Conservation (phyloP, 2,329 filamentous ascomycete species). For the Lasiodiplodia hormozganensis region DNA sequence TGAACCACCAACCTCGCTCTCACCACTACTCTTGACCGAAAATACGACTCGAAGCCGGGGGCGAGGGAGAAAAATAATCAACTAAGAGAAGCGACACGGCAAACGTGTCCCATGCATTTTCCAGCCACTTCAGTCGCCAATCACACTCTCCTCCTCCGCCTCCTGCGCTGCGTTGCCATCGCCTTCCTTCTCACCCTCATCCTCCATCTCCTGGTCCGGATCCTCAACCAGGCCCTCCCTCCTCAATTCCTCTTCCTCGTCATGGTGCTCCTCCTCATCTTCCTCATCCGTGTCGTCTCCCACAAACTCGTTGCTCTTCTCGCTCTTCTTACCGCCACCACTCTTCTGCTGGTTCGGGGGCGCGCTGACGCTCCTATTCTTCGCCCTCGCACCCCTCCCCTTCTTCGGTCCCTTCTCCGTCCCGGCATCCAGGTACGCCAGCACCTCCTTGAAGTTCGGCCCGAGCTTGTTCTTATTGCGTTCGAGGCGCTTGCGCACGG, state of each 20-base stretch:
- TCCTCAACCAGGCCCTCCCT: slow-evolving; percentile 32
- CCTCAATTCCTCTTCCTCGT: slow-evolving; percentile 36
- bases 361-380: slow-evolving; percentile 38
- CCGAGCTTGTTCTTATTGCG: slow-evolving; percentile 84
- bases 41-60: not conserved
- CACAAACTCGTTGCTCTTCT: slow-evolving; percentile 43
- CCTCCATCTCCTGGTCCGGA: slow-evolving; percentile 37
- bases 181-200: slow-evolving; percentile 31
- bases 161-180: slow-evolving; percentile 46
- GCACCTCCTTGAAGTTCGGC: slow-evolving; percentile 82
- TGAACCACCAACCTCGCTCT: not conserved
- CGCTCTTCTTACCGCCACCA: slow-evolving; percentile 30
- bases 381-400: slow-evolving; percentile 50
- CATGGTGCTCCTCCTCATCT: slow-evolving; percentile 51
- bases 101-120: not conserved
- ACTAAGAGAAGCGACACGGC: not conserved
- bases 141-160: slow-evolving; percentile 53
- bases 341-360: slow-evolving; percentile 32
- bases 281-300: slow-evolving; percentile 50
- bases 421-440: slow-evolving; percentile 79
- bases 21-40: not conserved
- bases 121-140: slow-evolving; percentile 45
- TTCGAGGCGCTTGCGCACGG: slow-evolving; percentile 73
- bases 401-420: slow-evolving; percentile 50
- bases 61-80: not conserved